Evolutionary conservation across 306 rosid species (phyloP), one percentile per base, ranked within the genome.

Genomic region (Gynostemma pentaphyllum): DNA sequence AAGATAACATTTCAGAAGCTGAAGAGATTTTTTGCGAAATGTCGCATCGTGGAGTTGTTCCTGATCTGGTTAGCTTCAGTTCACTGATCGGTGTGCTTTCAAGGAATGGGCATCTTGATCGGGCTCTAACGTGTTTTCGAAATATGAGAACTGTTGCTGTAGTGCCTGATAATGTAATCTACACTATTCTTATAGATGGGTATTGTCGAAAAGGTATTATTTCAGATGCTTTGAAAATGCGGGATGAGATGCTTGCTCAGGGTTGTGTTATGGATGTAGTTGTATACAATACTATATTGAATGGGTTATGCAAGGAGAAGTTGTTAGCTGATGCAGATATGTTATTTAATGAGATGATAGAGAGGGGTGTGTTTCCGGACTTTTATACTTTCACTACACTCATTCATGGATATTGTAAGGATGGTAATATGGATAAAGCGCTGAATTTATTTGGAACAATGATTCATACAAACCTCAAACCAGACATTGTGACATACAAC

Each of bases 301-400:
- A 88, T 78, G 98, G 96, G 19, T 51, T 92, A 79, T 84, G 90
- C 45, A 70, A 77, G 81, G 85, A 70, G 64, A 82, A 70, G 74
- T 80, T 86, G 98, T 84, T 86, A 16, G 74, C 18, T 57, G 92
- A 91, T 32, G 95, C 97, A 15, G 90, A 85, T 69, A 68, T 45
- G 62, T 69, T 92, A 52, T 86, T 79, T 56, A 76, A 74, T 70
- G 95, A 88, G 83, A 92, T 92, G 96, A 55, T 80, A 60, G 94
- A 88, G 71, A 81, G 95, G 71, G 96, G 95, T 55, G 78, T 88
- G 53, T 72, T 83, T 79, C 96, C 96, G 14, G 98, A 88, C 80
- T 92, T 82, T 68, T 88, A 75, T 75, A 83, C 98, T 40, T 70
- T 79, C 45, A 88, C 98, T 36, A 85, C 98, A 21, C 94, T 92